Evolutionary conservation across 2,329 filamentous ascomycete species (phyloP).

Genomic region (Elsinoe fawcettii): DNA sequence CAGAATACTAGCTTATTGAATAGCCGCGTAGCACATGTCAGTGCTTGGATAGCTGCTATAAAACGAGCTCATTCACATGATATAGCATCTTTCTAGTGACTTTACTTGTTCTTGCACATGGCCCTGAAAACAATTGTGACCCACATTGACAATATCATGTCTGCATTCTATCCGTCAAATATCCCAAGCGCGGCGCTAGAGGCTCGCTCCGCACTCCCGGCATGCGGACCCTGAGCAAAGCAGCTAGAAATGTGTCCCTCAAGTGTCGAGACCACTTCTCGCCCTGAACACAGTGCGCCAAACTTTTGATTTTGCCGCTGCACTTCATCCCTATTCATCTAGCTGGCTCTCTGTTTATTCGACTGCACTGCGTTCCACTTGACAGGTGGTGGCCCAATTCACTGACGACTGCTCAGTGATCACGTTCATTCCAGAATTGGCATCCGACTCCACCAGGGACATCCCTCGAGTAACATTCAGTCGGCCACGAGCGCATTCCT

Average conservation of each 20-base stretch:
- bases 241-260: conserved; percentile 12
- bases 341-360: background rate
- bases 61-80: background rate
- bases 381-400: background rate
- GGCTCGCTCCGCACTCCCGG: conserved; percentile 9
- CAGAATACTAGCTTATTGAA: background rate
- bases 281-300: background rate
- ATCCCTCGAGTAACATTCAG: conserved; percentile 2
- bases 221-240: conserved; percentile 4
- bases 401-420: background rate
- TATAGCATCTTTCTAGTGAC: background rate
- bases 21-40: background rate
- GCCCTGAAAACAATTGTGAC: background rate
- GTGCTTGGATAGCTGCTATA: background rate
- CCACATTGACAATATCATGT: background rate
- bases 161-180: background rate
- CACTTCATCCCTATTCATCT: conserved; percentile 8
- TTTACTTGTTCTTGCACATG: background rate
- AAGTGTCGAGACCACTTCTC: conserved; percentile 4
- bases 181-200: background rate
- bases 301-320: conserved; percentile 1
- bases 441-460: conserved; percentile 10
- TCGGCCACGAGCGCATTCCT: background rate
- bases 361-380: background rate
- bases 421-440: conserved; percentile 15